A percentile compares a stretch with the other conserved stretches of the same genome.
Evolutionary conservation across 371 early-diverging fungal species (phyloP).

Genomic region (Apophysomyces sp.): DNA sequence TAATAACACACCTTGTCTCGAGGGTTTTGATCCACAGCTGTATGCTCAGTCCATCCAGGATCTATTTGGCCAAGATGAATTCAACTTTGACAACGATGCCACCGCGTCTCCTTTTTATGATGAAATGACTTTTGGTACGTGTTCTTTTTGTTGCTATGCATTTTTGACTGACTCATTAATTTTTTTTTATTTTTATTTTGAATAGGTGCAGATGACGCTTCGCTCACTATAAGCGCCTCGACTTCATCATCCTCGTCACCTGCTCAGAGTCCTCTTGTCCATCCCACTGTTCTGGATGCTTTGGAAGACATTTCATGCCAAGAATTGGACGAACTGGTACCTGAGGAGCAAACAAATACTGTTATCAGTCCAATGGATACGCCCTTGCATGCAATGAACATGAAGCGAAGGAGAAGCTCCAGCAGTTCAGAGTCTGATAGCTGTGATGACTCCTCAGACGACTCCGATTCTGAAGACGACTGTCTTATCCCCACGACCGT

Average conservation of each 20-base stretch:
- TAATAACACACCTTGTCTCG: constrained; percentile 11
- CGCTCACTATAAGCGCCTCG: constrained; percentile 20
- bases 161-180: neutral
- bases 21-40: constrained; percentile 31
- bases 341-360: neutral
- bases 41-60: constrained; percentile 42
- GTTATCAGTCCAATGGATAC: neutral
- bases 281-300: neutral
- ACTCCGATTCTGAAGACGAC: constrained; percentile 15
- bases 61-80: constrained; percentile 38
- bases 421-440: constrained; percentile 16
- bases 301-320: neutral
- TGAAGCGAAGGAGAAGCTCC: constrained; percentile 28
- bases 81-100: constrained; percentile 6
- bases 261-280: constrained; percentile 7
- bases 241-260: constrained; percentile 24
- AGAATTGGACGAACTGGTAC: constrained; percentile 3
- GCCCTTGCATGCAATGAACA: neutral
- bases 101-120: constrained; percentile 33
- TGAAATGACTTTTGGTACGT: constrained; percentile 46
- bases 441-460: constrained; percentile 14
- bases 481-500: constrained; percentile 40
- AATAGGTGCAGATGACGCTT: constrained; percentile 22
- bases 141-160: neutral
- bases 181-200: neutral